Percentiles rank a stretch among this genome's conserved stretches.
Evolutionary conservation across 768 basidiomycete genomes (phyloP).

Genomic region (Psilocybe azurescens): DNA sequence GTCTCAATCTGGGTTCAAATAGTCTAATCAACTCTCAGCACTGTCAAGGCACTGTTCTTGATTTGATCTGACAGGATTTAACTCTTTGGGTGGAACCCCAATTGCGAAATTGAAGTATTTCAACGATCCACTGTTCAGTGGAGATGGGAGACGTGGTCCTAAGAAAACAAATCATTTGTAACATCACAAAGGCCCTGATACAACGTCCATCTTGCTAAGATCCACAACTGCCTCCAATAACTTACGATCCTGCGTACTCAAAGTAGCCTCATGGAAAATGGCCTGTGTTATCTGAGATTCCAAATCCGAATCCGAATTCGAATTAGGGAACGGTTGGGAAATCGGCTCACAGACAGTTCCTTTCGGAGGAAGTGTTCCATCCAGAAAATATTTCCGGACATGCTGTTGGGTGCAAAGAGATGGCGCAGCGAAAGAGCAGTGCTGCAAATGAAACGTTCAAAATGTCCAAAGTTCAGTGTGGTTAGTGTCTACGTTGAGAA

Average conservation of each 20-base stretch:
- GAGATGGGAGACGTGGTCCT: too few relatives aligned
- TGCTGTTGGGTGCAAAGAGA: conserved; percentile 39
- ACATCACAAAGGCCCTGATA: not conserved
- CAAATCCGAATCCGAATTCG: not conserved
- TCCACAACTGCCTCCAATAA: conserved; percentile 10
- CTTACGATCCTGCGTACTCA: conserved; percentile 5
- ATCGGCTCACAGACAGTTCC: conserved; percentile 45
- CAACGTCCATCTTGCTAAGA: conserved; percentile 10
- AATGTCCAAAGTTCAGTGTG: too few relatives aligned
- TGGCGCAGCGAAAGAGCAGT: conserved; percentile 36
- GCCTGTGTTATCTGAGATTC: not conserved
- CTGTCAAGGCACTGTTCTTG: too few relatives aligned
- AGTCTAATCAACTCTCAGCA: too few relatives aligned
- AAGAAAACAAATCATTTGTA: too few relatives aligned
- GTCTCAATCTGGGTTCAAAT: too few relatives aligned
- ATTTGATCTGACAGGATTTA: too few relatives aligned
- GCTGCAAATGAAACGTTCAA: conserved; percentile 22
- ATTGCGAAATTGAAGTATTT: too few relatives aligned
- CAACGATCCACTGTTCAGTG: too few relatives aligned
- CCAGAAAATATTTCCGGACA: conserved; percentile 44
- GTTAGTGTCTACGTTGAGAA: too few relatives aligned
- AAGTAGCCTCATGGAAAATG: not conserved
- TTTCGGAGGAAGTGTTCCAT: conserved; percentile 42
- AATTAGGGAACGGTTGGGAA: conserved; percentile 28
- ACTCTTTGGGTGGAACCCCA: too few relatives aligned